Base-by-base conservation (phyloP, 1,139 yeast genomes). In the Taphrina communis region DNA sequence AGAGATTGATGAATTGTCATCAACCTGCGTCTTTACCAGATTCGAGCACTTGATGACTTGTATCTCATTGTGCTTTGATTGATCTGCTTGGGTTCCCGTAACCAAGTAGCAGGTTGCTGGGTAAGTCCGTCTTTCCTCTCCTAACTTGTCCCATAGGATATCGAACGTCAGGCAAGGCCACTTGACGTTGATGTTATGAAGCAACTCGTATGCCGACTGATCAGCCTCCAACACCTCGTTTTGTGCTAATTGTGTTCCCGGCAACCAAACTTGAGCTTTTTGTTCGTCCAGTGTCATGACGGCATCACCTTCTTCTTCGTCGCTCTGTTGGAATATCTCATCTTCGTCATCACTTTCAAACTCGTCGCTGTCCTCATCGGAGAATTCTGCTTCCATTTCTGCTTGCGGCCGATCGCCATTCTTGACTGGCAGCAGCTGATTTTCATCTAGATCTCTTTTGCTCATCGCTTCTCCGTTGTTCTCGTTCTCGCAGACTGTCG, bases 101-200 rank as follows among this genome's bases (percentile, higher is more conserved):
- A 96, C 87, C 70, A 92, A 79, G 75, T 90, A 90, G 74, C 92
- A 82, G 4, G 96, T 84, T 55, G 96, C 97, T 6, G 99, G 99
- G 76, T 87, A 94, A 57, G 84, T 84, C 80, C 97, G 85, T 81
- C 99, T 87, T 79, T 92, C 97, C 69, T 85, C 83, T 9, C 99
- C 99, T 69, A 91, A 82, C 67, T 82, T 81, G 77, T 94, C 99
- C 12, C 97, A 97, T 69, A 95, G 80, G 51, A 94, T 81, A 76
- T 94, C 99, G 72, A 95, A 83, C 1, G 97, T 90, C 76, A 94
- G 82, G 80, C 97, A 92, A 25, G 99, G 98, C 98, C 99, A 94
- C 75, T 97, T 96, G 78, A 94, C 82, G 77, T 90, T 90, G 72
- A 94, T 90, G 75, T 90, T 90, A 79, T 94, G 99, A 71, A 94